Evolutionary conservation across 2,329 filamentous ascomycete species (phyloP).

Genomic region (Metarhizium anisopliae): DNA sequence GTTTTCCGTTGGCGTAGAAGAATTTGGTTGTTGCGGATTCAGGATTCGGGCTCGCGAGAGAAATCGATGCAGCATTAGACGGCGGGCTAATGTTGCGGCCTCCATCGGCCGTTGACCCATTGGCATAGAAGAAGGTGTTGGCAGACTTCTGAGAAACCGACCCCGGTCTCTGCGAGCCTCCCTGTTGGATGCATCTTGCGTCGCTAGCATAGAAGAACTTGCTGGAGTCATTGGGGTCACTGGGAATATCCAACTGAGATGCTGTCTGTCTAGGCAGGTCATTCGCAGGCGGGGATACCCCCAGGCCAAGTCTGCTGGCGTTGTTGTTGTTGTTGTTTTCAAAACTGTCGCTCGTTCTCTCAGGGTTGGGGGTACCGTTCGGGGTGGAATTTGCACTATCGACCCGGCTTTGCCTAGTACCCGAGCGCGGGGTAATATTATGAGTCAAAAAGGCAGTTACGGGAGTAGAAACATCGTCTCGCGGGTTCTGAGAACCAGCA

Average conservation of each 20-base stretch:
- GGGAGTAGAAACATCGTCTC: conserved; percentile 45
- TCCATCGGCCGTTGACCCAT: conserved; percentile 33
- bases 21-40: conserved; percentile 52
- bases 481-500: conserved; percentile 11
- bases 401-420: conserved; percentile 60
- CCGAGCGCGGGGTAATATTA: conserved; percentile 74
- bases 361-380: conserved; percentile 45
- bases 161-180: conserved; percentile 27
- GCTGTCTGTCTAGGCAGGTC: conserved; percentile 17
- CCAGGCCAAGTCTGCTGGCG: conserved; percentile 17
- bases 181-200: conserved; percentile 39
- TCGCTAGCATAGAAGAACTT: conserved; percentile 95
- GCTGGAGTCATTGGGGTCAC: conserved; percentile 19
- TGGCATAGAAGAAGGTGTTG: conserved; percentile 48
- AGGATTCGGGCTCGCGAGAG: conserved; percentile 24
- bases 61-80: conserved; percentile 20
- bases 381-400: conserved; percentile 63
- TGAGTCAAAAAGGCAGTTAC: conserved; percentile 42
- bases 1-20: conserved; percentile 63
- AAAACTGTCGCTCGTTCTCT: conserved; percentile 33
- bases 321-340: conserved; percentile 20
- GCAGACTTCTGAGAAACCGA: conserved; percentile 36
- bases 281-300: conserved; percentile 22
- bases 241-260: conserved; percentile 16
- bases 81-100: conserved; percentile 25